Evolutionary conservation across 352 stramenopile species (phyloP), one percentile per base, ranked within the genome.

Genomic region (Phytophthora lateralis): DNA sequence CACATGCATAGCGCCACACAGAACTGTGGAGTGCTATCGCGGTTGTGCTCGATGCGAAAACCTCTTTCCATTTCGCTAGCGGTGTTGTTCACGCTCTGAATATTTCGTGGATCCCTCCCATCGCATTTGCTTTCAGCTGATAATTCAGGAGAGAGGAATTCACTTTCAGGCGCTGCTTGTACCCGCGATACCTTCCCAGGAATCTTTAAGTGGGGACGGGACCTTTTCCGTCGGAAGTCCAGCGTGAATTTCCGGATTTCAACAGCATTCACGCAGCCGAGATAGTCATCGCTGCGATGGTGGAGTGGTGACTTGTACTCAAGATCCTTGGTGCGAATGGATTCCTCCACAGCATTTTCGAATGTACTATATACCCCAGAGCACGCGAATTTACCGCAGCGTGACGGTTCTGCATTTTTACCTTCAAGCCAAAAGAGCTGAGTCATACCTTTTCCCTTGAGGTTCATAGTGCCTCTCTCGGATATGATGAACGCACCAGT

Each of bases 401-500:
- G 48, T 18, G 47, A 30, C 15, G 71, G 59, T 2, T 29, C 53
- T 5, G 55, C 47, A 45, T 72, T 65, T 49, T 90, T 91, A 0
- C 74, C 78, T 12, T 90, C 78, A 21, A 91, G 74, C 78, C 80
- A 91, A 55, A 74, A 86, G 5, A 91, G 72, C 51, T 81, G 78
- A 38, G 88, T 71, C 60, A 83, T 76, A 1, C 82, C 81, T 68
- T 93, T 91, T 12, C 82, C 84, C 43, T 93, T 91, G 1, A 93
- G 65, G 37, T 86, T 80, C 55, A 91, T 82, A 50, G 75, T 75
- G 9, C 84, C 84, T 11, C 84, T 76, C n/a, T 87, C 76, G 0
- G 71, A 73, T 21, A 89, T 74, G 14, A 78, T 62, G 53, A 90
- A 89, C 29, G 64, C 69, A 0, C 76, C 81, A 0, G 73, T 85